Conservation (phyloP, 331 rosid genomes). For the Dryas integrifolia region DNA sequence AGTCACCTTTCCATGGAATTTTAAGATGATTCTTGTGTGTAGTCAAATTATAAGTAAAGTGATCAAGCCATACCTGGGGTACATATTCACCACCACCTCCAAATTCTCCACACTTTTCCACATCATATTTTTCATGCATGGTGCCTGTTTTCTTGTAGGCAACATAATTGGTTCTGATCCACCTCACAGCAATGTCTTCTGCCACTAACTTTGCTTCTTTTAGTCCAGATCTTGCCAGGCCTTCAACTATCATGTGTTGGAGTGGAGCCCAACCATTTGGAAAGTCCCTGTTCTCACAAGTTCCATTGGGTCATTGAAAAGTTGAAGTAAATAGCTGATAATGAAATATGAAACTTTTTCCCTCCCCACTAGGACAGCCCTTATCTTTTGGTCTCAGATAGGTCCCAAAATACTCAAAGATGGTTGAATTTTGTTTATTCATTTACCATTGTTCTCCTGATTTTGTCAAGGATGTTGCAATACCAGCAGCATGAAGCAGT, state of each 20-base stretch:
- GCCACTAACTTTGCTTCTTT: constrained; percentile 72
- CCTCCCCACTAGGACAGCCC: background rate
- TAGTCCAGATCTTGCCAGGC: constrained; percentile 59
- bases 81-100: constrained; percentile 91
- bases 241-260: constrained; percentile 96
- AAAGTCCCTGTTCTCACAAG: constrained; percentile 60
- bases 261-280: constrained; percentile 98
- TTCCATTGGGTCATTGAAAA: background rate
- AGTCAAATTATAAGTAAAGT: background rate
- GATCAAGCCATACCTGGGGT: constrained; percentile 55
- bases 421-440: background rate
- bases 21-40: too few species aligned
- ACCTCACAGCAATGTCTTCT: constrained; percentile 64
- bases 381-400: background rate
- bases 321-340: too few species aligned
- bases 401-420: background rate
- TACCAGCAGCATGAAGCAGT: constrained; percentile 53
- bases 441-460: constrained; percentile 76
- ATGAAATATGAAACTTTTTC: background rate
- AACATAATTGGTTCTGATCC: constrained; percentile 78
- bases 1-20: too few species aligned
- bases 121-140: constrained; percentile 86
- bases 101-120: constrained; percentile 59
- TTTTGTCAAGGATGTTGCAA: constrained; percentile 67
- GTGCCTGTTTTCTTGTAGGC: constrained; percentile 65